Evolutionary conservation across 2,329 filamentous ascomycete genomes (phyloP).

Genomic region (Clonostachys rosea): DNA sequence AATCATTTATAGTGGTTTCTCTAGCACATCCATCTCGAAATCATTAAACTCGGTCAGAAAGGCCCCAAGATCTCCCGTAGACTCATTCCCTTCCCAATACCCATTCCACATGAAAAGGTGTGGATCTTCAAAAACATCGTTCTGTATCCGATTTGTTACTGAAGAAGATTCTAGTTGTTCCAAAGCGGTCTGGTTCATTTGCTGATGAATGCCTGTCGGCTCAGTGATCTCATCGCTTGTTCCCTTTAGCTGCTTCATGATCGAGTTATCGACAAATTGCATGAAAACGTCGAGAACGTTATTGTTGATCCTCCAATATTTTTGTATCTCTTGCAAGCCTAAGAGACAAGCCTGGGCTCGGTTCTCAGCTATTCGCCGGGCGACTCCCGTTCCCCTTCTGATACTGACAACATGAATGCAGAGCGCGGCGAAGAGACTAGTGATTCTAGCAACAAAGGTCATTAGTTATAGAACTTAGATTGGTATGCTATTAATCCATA

Average conservation of each 20-base stretch:
- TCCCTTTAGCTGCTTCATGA: conserved; percentile 14
- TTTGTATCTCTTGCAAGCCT: conserved; percentile 28
- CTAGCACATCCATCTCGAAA: too few relatives aligned
- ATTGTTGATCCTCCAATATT: conserved; percentile 34
- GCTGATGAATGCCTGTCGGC: not conserved
- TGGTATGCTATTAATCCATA: conserved; percentile 6
- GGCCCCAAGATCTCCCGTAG: conserved; percentile 22
- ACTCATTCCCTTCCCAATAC: conserved; percentile 27
- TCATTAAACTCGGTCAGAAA: conserved; percentile 11
- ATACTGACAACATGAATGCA: conserved; percentile 30
- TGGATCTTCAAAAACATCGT: conserved; percentile 23
- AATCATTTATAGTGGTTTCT: too few relatives aligned
- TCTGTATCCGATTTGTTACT: conserved; percentile 6
- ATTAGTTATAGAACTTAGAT: not conserved
- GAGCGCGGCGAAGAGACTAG: conserved; percentile 27
- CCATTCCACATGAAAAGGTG: conserved; percentile 26
- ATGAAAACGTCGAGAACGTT: conserved; percentile 29
- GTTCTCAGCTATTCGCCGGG: conserved; percentile 26
- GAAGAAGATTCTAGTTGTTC: conserved; percentile 6
- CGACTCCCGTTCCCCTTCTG: conserved; percentile 21
- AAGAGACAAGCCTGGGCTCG: conserved; percentile 29
- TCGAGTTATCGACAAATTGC: conserved; percentile 28
- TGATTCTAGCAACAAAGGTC: conserved; percentile 14
- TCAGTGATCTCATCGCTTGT: not conserved
- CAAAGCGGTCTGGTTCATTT: not conserved